Percentiles rank a stretch among this genome's conserved stretches.
Evolutionary conservation across 805 yeast genomes (phyloP).

Genomic region (Cyberlindnera meyerae): DNA sequence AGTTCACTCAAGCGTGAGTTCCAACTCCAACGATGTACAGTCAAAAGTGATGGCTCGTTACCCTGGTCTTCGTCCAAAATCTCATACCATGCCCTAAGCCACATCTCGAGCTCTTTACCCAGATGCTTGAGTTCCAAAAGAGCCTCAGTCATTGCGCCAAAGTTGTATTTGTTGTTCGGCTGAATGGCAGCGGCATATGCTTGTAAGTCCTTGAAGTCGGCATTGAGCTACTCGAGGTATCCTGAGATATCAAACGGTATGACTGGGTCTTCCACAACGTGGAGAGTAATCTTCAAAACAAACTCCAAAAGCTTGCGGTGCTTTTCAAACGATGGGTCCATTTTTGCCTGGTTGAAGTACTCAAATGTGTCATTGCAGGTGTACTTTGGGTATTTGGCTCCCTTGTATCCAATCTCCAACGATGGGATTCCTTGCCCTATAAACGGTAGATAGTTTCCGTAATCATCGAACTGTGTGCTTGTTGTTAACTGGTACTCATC

Average conservation of each 20-base stretch:
- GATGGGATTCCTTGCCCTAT: slow-evolving; percentile 63
- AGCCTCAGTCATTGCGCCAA: slow-evolving; percentile 26
- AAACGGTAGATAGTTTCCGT: slow-evolving; percentile 68
- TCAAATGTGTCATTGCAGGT: slow-evolving; percentile 65
- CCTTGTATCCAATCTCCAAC: slow-evolving; percentile 48
- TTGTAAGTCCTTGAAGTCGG: slow-evolving; percentile 44
- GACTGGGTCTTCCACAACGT: slow-evolving; percentile 68
- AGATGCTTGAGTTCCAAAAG: slow-evolving; percentile 37
- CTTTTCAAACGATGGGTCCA: slow-evolving; percentile 53
- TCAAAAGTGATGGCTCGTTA: slow-evolving; percentile 65
- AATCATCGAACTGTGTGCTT: slow-evolving; percentile 29
- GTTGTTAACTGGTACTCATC: slow-evolving; percentile 51
- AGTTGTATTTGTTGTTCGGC: slow-evolving; percentile 25
- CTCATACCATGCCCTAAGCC: slow-evolving; percentile 62
- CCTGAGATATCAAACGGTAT: slow-evolving; percentile 60
- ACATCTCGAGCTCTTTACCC: slow-evolving; percentile 46
- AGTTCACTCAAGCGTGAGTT: slow-evolving; percentile 59
- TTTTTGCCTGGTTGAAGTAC: slow-evolving; percentile 37
- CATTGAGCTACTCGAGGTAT: slow-evolving; percentile 40
- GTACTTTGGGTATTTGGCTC: slow-evolving; percentile 38
- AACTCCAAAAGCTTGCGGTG: slow-evolving; percentile 55
- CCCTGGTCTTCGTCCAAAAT: slow-evolving; percentile 49
- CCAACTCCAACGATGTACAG: slow-evolving; percentile 76
- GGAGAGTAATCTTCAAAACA: slow-evolving; percentile 47
- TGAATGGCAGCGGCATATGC: slow-evolving; percentile 28